Conservation (phyloP, 1,139 yeast species). For the Yamadazyma kanchanaburiensis region DNA sequence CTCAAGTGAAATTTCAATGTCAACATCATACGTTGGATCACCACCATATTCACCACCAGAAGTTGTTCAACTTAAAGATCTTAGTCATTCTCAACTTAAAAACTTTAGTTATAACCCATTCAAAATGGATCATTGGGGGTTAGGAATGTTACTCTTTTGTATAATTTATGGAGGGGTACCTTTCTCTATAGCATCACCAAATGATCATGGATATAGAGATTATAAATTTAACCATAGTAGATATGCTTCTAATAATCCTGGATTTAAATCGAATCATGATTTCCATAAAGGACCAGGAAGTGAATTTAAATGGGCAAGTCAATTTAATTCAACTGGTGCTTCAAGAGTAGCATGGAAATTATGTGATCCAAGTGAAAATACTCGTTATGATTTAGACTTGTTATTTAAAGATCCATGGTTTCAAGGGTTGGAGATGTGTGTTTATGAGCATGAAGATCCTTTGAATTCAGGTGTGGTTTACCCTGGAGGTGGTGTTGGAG, state of each 20-base stretch:
- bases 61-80: slow-evolving; percentile 52
- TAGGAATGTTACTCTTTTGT: slow-evolving; percentile 65
- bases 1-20: slow-evolving; percentile 40
- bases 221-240: slow-evolving; percentile 52
- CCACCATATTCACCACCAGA: slow-evolving; percentile 84
- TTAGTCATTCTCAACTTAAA: slow-evolving; percentile 31
- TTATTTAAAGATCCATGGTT: slow-evolving; percentile 68
- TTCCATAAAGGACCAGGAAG: slow-evolving; percentile 58
- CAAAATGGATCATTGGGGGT: slow-evolving; percentile 69
- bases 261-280: slow-evolving; percentile 48
- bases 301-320: slow-evolving; percentile 63
- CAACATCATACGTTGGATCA: slow-evolving; percentile 61
- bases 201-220: slow-evolving; percentile 57
- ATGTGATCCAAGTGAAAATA: slow-evolving; percentile 56
- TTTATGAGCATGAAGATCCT: slow-evolving; percentile 52
- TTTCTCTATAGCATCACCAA: slow-evolving; percentile 48
- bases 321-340: slow-evolving; percentile 56
- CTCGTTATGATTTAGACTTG: slow-evolving; percentile 53
- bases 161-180: slow-evolving; percentile 60
- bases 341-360: slow-evolving; percentile 74
- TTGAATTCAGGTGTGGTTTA: slow-evolving; percentile 36
- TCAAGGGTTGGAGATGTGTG: slow-evolving; percentile 55
- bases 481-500: slow-evolving; percentile 17
- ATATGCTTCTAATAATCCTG: slow-evolving; percentile 47
- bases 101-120: slow-evolving; percentile 60